Conservation (phyloP, 2,329 filamentous ascomycete species). For the Phaeosphaeriaceae sp. region DNA sequence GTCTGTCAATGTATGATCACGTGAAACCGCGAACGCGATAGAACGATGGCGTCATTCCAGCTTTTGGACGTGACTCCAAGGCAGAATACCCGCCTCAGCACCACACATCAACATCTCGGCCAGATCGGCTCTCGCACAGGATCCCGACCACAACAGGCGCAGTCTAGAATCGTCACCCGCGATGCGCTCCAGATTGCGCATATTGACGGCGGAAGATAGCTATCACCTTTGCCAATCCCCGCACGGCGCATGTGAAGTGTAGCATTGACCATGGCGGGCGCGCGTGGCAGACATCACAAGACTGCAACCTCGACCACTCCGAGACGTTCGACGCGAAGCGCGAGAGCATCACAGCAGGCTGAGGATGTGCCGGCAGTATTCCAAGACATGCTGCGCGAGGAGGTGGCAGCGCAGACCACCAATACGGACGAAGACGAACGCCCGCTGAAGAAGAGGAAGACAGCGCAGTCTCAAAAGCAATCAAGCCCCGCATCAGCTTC, state of each 20-base stretch:
- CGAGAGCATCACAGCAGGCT: conserved; percentile 27
- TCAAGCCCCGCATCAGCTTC: conserved; percentile 9
- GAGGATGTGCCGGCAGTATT: conserved; percentile 53
- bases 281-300: conserved; percentile 33
- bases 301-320: conserved; percentile 19
- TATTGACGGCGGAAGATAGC: background rate
- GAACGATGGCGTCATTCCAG: background rate
- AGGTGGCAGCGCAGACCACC: conserved; percentile 41
- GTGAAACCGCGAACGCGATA: conserved; percentile 14
- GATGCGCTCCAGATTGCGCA: background rate
- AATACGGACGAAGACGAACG: conserved; percentile 38
- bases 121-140: background rate
- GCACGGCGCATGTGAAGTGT: conserved; percentile 1
- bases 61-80: background rate
- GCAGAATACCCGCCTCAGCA: background rate
- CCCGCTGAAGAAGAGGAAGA: conserved; percentile 50
- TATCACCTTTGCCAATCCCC: background rate
- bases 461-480: conserved; percentile 16
- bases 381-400: conserved; percentile 56
- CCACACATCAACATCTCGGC: conserved; percentile 1
- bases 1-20: no score
- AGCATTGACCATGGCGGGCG: conserved; percentile 34
- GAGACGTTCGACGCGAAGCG: conserved; percentile 34
- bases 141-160: background rate
- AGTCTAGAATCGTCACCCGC: background rate